phyloP scores from a whole-genome alignment of 164 flowering plant genomes.

The Tinospora cordifolia region DNA sequence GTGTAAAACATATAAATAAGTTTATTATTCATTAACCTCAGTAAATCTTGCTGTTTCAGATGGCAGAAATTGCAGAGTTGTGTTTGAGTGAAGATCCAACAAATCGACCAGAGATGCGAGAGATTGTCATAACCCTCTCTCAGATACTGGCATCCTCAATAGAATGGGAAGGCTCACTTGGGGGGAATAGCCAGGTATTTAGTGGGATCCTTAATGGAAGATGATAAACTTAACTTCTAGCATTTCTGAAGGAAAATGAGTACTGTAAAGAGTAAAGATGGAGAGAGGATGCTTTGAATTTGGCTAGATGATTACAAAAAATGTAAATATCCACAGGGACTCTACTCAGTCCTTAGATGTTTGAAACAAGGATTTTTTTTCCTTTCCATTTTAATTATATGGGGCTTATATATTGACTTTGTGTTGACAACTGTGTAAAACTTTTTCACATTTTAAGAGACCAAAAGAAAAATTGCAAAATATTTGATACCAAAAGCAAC shows the following conservation, averaged over 20 bases:
- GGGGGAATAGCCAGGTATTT: conserved; percentile 59
- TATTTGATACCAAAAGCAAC: no score
- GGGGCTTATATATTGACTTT: no score
- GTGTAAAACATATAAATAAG: not conserved
- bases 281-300: not conserved
- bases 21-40: not conserved
- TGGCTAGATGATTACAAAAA: not conserved
- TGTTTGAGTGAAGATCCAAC: conserved; percentile 30
- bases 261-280: not conserved
- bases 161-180: conserved; percentile 71
- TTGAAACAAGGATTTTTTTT: no score
- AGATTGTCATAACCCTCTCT: conserved; percentile 41
- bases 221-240: conserved; percentile 24
- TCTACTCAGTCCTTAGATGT: no score
- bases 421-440: no score
- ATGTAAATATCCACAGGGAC: no score
- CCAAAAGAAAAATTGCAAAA: no score
- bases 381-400: no score
- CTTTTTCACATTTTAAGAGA: no score
- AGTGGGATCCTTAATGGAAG: conserved; percentile 55
- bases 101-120: conserved; percentile 59
- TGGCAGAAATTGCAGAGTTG: conserved; percentile 53
- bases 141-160: conserved; percentile 38
- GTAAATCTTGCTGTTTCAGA: conserved; percentile 26
- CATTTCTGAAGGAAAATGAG: not conserved